A percentile compares a stretch with the other conserved stretches of the same genome.
Evolutionary conservation across 768 basidiomycete species (phyloP).

Genomic region (Agrocybe chaxingu): DNA sequence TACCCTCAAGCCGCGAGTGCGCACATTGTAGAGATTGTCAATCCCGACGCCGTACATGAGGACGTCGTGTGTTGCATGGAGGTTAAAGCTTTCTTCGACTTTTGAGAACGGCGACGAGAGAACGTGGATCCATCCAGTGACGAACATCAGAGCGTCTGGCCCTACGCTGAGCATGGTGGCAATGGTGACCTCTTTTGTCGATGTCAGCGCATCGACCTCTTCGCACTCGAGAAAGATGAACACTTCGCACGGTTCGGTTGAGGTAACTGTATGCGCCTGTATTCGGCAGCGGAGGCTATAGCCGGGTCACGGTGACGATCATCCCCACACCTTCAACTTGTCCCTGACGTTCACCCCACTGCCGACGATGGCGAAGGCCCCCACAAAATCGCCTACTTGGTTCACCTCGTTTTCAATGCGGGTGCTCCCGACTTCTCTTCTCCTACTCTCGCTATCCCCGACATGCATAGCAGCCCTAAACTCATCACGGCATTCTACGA

Average conservation of each 20-base stretch:
- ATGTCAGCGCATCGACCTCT: neutral
- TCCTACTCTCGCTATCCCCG: constrained; percentile 7
- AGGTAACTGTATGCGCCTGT: neutral
- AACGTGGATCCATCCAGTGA: constrained; percentile 62
- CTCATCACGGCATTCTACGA: constrained; percentile 16
- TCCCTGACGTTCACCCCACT: constrained; percentile 1
- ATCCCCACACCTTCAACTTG: neutral
- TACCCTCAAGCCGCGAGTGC: constrained; percentile 15
- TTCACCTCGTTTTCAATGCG: constrained; percentile 4
- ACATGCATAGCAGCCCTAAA: constrained; percentile 10
- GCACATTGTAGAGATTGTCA: constrained; percentile 45
- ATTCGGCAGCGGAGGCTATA: neutral
- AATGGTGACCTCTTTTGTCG: neutral
- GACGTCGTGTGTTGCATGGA: constrained; percentile 89
- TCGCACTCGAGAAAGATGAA: neutral
- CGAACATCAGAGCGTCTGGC: constrained; percentile 51
- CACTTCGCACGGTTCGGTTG: no score
- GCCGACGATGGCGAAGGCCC: constrained; percentile 4
- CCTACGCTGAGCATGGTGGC: constrained; percentile 21
- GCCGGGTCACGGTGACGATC: neutral
- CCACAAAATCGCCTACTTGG: neutral
- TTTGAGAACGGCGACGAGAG: constrained; percentile 86
- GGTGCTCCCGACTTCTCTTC: constrained; percentile 11
- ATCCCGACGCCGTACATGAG: constrained; percentile 66
- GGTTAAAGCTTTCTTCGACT: constrained; percentile 96